A percentile compares a stretch with the other conserved stretches of the same genome.
Conservation (phyloP, 2,329 filamentous ascomycete species). For the Monosporascus sp. region DNA sequence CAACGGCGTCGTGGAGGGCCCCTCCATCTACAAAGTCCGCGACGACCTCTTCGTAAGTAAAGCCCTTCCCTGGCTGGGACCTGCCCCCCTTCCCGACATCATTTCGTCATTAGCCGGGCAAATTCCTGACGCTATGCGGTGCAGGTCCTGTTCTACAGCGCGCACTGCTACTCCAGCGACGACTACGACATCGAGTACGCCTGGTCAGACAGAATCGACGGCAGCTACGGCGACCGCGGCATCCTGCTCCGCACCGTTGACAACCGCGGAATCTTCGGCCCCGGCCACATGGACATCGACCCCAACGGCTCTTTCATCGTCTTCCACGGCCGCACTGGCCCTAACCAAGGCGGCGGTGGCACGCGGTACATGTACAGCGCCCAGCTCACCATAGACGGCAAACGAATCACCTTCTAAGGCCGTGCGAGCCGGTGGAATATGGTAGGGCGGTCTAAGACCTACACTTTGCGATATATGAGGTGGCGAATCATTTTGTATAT, state of each 20-base stretch:
- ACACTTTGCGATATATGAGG: background rate
- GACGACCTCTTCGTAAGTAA: conserved; percentile 17
- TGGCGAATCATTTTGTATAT: background rate
- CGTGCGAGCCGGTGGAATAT: background rate
- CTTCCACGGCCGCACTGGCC: conserved; percentile 22
- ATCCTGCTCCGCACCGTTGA: conserved; percentile 23
- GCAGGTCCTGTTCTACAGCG: conserved; percentile 23
- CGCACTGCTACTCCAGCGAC: conserved; percentile 27
- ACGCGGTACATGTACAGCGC: conserved; percentile 21
- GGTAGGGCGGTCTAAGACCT: background rate
- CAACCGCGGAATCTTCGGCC: conserved; percentile 22
- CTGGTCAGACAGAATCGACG: conserved; percentile 25
- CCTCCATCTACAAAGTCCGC: conserved; percentile 22
- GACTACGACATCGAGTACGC: conserved; percentile 29
- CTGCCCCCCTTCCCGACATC: background rate
- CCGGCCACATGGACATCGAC: conserved; percentile 27
- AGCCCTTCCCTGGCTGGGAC: too few species aligned
- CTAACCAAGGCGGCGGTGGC: conserved; percentile 12
- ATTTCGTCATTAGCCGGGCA: background rate
- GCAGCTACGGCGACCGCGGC: conserved; percentile 22
- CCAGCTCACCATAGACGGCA: conserved; percentile 17
- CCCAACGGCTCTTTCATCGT: conserved; percentile 21
- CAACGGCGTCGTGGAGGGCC: conserved; percentile 26
- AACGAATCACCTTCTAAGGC: conserved; percentile 7
- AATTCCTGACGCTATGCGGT: background rate